Evolutionary conservation across 352 stramenopile species (phyloP), one percentile per base, ranked within the genome.

Genomic region (Pythium folliculosum): DNA sequence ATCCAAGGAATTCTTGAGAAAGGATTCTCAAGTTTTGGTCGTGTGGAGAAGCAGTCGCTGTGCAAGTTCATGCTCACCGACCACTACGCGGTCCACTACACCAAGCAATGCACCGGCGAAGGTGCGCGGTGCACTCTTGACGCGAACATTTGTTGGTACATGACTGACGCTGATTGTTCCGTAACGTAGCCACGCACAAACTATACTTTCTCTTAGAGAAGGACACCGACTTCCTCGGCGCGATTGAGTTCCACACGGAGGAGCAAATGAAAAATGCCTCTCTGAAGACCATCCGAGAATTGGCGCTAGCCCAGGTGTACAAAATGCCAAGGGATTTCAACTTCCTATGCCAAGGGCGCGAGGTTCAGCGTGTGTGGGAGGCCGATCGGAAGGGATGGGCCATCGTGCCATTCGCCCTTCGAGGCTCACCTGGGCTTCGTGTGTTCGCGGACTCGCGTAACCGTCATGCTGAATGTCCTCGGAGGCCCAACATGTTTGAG

Each of bases 181-280:
- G 17, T 3, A 17, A 16, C n/a, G 47, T 52, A 87, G 81, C 72
- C 30, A 90, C 88, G 63, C 75, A 76, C 22, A 90, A 88, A 47
- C 54, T 90, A 10, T 90, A 88, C 53, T 59, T 90, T 16, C 77
- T 88, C 61, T 58, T 88, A 30, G 81, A 88, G 59, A 90, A 90
- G 57, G 80, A 88, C 19, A 56, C 69, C 0, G 72, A 78, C n/a
- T 86, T 90, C 54, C 48, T 90, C 5, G 81, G 81, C 40, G 72
- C 80, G 16, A 50, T 90, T 25, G 74, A 90, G 67, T 90, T 90
- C 47, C 77, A 78, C 47, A 77, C 75, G 12, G 70, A 79, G 32
- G 55, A 77, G n/a, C 65, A 84, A 25, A 88, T 90, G 81, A 80
- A 77, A 27, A 69, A 65, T n/a, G 71, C 71, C 3, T 78, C 77